phyloP scores from a whole-genome alignment of 306 rosid species.

The Trichosanthes truncata region DNA sequence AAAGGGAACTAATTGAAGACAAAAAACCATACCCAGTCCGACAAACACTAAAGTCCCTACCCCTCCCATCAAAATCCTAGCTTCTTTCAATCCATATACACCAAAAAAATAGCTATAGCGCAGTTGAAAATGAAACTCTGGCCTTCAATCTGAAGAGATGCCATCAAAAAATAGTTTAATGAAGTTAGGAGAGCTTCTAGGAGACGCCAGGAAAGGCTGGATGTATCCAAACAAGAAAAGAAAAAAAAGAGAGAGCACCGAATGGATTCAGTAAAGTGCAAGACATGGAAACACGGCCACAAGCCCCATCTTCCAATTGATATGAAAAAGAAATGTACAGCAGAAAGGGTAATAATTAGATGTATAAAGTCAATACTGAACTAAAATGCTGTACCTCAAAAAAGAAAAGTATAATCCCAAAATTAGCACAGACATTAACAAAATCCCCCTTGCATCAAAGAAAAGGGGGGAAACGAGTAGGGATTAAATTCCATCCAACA shows the following conservation, averaged over 20 bases:
- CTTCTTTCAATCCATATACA: not conserved
- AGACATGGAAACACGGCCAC: not conserved
- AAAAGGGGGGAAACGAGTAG: not conserved
- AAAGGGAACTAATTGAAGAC: not conserved
- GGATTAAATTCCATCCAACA: not conserved
- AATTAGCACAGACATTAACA: not conserved
- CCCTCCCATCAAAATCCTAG: not conserved
- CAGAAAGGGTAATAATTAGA: not conserved
- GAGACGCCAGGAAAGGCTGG: not conserved
- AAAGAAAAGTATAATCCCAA: not conserved
- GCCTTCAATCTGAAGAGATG: not conserved
- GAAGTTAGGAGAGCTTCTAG: not conserved
- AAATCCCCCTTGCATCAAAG: not conserved
- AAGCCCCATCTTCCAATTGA: not conserved
- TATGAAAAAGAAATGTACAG: not conserved
- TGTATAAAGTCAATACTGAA: not conserved
- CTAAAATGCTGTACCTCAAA: not conserved
- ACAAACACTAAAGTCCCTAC: not conserved
- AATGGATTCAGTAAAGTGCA: slow-evolving; percentile 4
- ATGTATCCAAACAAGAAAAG: not conserved
- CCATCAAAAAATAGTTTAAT: not conserved
- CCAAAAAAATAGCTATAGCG: not conserved
- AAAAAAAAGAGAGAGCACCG: not conserved
- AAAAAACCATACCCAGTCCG: not conserved
- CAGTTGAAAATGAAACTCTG: not conserved